phyloP scores from a whole-genome alignment of 2,329 filamentous ascomycete species.

The Parastagonospora avenae region DNA sequence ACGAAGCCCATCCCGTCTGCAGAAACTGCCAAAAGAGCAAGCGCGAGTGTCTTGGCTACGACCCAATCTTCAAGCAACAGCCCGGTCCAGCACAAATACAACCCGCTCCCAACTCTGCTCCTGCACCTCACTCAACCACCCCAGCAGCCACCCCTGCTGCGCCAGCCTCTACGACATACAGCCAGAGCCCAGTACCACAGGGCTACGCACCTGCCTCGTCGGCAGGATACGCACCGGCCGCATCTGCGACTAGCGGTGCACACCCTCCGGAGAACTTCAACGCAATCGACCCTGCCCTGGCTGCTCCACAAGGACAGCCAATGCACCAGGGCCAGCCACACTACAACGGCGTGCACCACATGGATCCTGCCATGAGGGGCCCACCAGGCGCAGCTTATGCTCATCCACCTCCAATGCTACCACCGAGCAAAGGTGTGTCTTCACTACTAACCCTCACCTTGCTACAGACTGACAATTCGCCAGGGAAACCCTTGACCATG shows the following conservation, averaged over 20 bases:
- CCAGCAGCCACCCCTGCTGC: conserved; percentile 39
- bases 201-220: conserved; percentile 53
- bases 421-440: conserved; percentile 38
- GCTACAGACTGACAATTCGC: neutral
- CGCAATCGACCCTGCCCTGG: conserved; percentile 69
- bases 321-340: conserved; percentile 35
- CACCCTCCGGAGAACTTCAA: conserved; percentile 58
- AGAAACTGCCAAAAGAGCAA: conserved; percentile 89
- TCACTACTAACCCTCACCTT: neutral
- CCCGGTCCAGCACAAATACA: conserved; percentile 73
- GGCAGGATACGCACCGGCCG: conserved; percentile 43
- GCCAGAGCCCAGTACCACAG: conserved; percentile 47
- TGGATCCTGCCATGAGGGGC: conserved; percentile 39
- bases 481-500: conserved; percentile 44
- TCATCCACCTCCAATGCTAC: conserved; percentile 14
- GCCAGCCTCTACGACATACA: conserved; percentile 42
- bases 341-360: conserved; percentile 41
- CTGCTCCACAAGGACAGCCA: conserved; percentile 50
- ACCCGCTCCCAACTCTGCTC: conserved; percentile 62
- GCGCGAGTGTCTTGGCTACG: conserved; percentile 84
- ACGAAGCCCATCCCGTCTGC: conserved; percentile 92
- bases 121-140: conserved; percentile 39
- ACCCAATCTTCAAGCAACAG: conserved; percentile 82
- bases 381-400: conserved; percentile 24
- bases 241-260: conserved; percentile 42